phyloP scores from a whole-genome alignment of 768 basidiomycete genomes.

The Macrolepiota fuliginosa region DNA sequence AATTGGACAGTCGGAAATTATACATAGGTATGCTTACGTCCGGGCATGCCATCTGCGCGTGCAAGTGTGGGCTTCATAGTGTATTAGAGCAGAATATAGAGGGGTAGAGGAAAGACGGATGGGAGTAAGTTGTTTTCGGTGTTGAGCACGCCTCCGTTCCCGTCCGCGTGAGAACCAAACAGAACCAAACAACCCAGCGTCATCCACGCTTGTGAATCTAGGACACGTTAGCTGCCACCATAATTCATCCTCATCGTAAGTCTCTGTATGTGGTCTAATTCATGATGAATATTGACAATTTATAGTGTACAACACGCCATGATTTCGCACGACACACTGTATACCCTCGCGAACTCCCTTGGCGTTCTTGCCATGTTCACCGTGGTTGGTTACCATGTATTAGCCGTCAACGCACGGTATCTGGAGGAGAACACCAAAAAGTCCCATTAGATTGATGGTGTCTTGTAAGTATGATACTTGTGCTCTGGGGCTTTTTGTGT shows the following conservation, averaged over 20 bases:
- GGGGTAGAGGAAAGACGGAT: constrained; percentile 13
- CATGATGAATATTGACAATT: not conserved
- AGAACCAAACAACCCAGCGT: constrained; percentile 24
- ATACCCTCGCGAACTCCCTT: constrained; percentile 78
- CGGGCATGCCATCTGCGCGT: constrained; percentile 76
- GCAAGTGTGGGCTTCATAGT: constrained; percentile 64
- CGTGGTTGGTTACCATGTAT: constrained; percentile 86
- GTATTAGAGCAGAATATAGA: constrained; percentile 18
- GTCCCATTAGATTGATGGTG: not conserved
- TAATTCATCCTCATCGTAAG: not conserved
- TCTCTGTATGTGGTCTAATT: not conserved
- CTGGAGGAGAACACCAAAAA: constrained; percentile 23
- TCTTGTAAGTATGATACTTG: not conserved
- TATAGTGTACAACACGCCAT: constrained; percentile 34
- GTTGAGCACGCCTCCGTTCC: constrained; percentile 27
- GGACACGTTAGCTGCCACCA: constrained; percentile 9
- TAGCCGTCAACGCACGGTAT: constrained; percentile 75
- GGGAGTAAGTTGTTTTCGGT: constrained; percentile 16
- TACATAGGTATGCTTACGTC: constrained; percentile 49
- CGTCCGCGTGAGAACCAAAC: constrained; percentile 30
- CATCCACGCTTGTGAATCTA: constrained; percentile 1
- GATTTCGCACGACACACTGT: constrained; percentile 81
- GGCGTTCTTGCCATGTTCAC: constrained; percentile 85
- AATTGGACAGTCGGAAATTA: not conserved
- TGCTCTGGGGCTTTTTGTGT: not conserved